Evolutionary conservation across 2,329 filamentous ascomycete species (phyloP).

Genomic region (Arachnopeziza araneosa): DNA sequence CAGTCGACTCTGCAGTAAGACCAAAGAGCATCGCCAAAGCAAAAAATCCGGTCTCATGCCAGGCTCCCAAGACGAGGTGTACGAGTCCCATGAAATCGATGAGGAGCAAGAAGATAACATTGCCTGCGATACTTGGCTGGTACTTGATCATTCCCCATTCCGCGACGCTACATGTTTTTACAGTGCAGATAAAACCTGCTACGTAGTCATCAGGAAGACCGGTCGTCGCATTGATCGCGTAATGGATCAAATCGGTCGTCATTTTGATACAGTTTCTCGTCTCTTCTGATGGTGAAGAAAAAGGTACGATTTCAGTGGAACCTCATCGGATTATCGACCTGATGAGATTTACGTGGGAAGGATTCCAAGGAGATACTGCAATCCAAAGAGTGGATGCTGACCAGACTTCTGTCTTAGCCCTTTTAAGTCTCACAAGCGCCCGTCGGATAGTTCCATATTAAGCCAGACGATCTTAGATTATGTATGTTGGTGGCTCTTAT

Average conservation of each 20-base stretch:
- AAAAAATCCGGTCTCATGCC: slow-evolving; percentile 51
- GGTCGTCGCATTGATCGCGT: not conserved
- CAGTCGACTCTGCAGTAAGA: slow-evolving; percentile 46
- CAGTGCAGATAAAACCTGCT: slow-evolving; percentile 11
- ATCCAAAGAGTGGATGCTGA: not conserved
- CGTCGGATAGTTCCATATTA: not conserved
- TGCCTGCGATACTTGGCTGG: slow-evolving; percentile 44
- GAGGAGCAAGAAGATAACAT: slow-evolving; percentile 46
- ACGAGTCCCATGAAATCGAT: slow-evolving; percentile 39
- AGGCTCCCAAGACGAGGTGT: slow-evolving; percentile 44
- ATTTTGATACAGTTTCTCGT: not conserved
- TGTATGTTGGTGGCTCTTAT: not conserved
- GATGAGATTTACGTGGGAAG: not conserved
- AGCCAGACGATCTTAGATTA: not conserved
- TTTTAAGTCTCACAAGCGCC: not conserved
- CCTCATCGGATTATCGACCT: not conserved
- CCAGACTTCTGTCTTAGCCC: not conserved
- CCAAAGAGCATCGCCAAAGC: slow-evolving; percentile 46
- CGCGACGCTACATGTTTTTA: slow-evolving; percentile 10
- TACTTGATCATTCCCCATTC: slow-evolving; percentile 31
- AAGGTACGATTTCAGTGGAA: not conserved
- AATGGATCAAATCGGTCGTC: not conserved
- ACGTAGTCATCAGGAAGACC: slow-evolving; percentile 7
- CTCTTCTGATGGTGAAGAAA: not conserved
- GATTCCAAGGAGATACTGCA: too few species aligned